Evolutionary conservation across 768 basidiomycete genomes (phyloP), one percentile per base, ranked within the genome.

Genomic region (Cantharellus anzutake): DNA sequence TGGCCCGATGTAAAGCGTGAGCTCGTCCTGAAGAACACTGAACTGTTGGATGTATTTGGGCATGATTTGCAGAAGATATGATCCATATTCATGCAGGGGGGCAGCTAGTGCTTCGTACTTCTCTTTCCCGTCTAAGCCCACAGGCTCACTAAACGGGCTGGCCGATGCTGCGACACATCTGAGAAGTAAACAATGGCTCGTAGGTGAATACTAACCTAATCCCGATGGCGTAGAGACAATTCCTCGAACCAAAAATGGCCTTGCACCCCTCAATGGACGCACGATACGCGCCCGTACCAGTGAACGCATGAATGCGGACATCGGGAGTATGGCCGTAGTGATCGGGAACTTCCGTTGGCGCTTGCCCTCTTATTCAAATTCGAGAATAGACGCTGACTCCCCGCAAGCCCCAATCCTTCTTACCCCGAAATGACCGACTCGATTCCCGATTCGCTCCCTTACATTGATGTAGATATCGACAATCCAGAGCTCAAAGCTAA

Each of bases 1-100:
- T 16, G 94, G 94, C 0, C 83, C 76, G 70, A 84, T 76, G 74
- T 97, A 93, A 58, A 98, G 77, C 35, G 86, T 83, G 62, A 98
- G 76, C 71, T 98, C 96, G 71, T 97, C 96, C 76, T 90, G 90
- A 71, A 90, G 80, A 52, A 98, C 87, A 5, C 90, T 90, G 76
- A 94, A 97, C 71, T 98, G 96, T 72, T 98, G 94, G 68, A 99
- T 81, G 75, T 82, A 96, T 75, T 96, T 98, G 58, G 94, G 94
- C 34, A 98, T 81, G 68, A 86, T 90, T 67, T 93, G 87, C 56
- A 79, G 83, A 66, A 97, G 77, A 73, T 96, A 97, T 60, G 92
- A 86, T 67, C 90, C 94, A 66, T 91, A 98, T 42, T 80, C 79
- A 71, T 98, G 94, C 42, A 98, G 75, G 29, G 80, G 75, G 68